Percentiles rank a stretch among this genome's conserved stretches.
phyloP scores from a whole-genome alignment of 1,284 basidiomycete species.

The Volvariella surrecta region DNA sequence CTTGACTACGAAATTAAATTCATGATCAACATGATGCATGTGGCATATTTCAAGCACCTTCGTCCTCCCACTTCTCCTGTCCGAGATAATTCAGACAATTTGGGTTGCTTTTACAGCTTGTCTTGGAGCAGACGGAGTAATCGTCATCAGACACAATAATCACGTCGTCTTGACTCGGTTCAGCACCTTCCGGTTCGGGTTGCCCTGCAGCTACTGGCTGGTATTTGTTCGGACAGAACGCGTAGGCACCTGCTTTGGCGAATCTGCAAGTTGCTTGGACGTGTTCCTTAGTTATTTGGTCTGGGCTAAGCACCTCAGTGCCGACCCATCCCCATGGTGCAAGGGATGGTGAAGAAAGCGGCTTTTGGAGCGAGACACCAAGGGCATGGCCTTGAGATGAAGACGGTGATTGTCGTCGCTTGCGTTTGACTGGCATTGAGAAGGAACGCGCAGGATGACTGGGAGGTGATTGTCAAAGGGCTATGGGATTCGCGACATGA shows the following conservation, averaged over 20 bases:
- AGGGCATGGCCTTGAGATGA: slow-evolving; percentile 36
- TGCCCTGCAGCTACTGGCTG: slow-evolving; percentile 13
- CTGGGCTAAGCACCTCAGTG: slow-evolving; percentile 44
- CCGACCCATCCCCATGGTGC: slow-evolving; percentile 75
- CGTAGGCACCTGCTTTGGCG: slow-evolving; percentile 34
- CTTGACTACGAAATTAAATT: slow-evolving; percentile 6
- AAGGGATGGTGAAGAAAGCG: slow-evolving; percentile 38
- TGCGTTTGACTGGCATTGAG: slow-evolving; percentile 55
- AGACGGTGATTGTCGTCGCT: slow-evolving; percentile 41
- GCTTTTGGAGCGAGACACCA: slow-evolving; percentile 49
- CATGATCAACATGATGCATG: neutral
- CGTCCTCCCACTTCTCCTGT: slow-evolving; percentile 67
- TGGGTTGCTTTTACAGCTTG: slow-evolving; percentile 64
- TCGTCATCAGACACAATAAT: slow-evolving; percentile 67
- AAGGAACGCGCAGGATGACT: slow-evolving; percentile 7
- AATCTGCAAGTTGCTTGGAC: slow-evolving; percentile 61
- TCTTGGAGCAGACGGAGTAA: slow-evolving; percentile 45
- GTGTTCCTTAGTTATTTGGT: slow-evolving; percentile 58
- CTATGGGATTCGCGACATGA: too few species aligned
- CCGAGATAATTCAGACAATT: slow-evolving; percentile 83
- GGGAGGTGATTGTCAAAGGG: too few species aligned
- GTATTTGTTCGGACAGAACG: slow-evolving; percentile 50
- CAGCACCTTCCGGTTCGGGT: slow-evolving; percentile 5
- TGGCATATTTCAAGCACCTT: slow-evolving; percentile 30
- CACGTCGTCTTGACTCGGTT: slow-evolving; percentile 48